phyloP scores from a whole-genome alignment of 2,329 filamentous ascomycete genomes.

The Paraphoma chrysanthemicola region DNA sequence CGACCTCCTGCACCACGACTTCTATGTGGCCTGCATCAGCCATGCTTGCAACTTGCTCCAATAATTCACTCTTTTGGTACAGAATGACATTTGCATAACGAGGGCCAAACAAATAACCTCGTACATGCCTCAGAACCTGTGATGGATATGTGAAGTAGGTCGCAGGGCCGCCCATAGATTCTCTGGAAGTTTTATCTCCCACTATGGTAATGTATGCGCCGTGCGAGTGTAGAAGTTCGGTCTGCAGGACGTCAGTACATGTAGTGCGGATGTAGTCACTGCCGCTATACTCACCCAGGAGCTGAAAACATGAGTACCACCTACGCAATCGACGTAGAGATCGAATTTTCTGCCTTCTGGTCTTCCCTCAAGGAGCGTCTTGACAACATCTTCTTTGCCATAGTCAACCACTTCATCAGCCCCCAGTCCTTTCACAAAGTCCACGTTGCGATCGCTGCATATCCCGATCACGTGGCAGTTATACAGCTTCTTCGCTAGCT shows the following conservation, averaged over 20 bases:
- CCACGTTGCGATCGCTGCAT: conserved; percentile 57
- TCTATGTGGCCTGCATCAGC: conserved; percentile 28
- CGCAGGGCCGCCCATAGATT: conserved; percentile 45
- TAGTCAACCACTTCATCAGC: conserved; percentile 56
- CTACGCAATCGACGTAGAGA: conserved; percentile 59
- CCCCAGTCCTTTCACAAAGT: conserved; percentile 56
- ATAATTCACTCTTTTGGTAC: conserved; percentile 26
- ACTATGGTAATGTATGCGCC: conserved; percentile 52
- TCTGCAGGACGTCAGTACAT: conserved; percentile 8
- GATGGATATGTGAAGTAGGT: conserved; percentile 42
- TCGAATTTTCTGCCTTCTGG: conserved; percentile 47
- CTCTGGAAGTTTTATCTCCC: conserved; percentile 47
- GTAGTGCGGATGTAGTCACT: neutral
- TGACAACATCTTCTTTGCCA: conserved; percentile 37
- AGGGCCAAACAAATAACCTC: conserved; percentile 33
- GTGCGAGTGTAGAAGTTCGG: conserved; percentile 41
- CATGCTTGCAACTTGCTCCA: conserved; percentile 31
- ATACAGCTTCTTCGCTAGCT: conserved; percentile 46
- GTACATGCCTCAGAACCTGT: conserved; percentile 30
- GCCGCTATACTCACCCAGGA: conserved; percentile 22
- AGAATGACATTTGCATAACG: conserved; percentile 39
- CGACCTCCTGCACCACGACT: conserved; percentile 36
- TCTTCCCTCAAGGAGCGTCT: conserved; percentile 40
- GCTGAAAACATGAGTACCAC: conserved; percentile 56
- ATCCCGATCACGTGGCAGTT: conserved; percentile 56